Evolutionary conservation across 2,329 filamentous ascomycete species (phyloP).

Genomic region (Arthrobotrys musiformis): DNA sequence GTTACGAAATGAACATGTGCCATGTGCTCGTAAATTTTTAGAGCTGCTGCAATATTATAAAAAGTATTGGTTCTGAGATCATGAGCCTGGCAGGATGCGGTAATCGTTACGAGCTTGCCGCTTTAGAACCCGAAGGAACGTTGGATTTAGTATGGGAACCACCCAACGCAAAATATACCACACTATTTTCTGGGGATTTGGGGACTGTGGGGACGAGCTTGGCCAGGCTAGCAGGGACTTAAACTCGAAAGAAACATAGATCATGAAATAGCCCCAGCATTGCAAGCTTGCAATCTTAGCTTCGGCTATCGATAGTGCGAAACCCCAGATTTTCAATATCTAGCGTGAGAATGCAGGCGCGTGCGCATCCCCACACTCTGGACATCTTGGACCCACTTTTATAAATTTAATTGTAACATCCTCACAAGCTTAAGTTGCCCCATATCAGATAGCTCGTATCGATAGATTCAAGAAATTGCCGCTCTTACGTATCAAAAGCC

Average conservation of each 20-base stretch:
- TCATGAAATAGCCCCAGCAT: not conserved
- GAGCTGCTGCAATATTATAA: not conserved
- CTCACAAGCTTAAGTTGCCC: no score
- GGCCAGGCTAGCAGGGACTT: not conserved
- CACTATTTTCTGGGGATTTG: not conserved
- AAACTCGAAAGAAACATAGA: no score
- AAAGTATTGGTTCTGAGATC: not conserved
- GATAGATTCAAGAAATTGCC: no score
- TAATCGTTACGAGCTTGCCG: not conserved
- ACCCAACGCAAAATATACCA: conserved; percentile 10
- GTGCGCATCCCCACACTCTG: not conserved
- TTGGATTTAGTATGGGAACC: not conserved
- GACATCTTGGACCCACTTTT: not conserved
- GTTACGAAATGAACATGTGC: not conserved
- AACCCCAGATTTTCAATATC: not conserved
- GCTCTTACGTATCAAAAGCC: no score
- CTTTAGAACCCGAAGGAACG: not conserved
- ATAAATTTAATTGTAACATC: no score
- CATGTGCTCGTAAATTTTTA: not conserved
- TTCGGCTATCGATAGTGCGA: not conserved
- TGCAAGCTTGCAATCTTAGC: not conserved
- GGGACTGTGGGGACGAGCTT: not conserved
- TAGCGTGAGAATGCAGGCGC: not conserved
- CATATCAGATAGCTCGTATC: no score
- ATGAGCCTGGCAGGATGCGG: not conserved